Conservation (phyloP, 495 filamentous ascomycete species). For the Elasticomyces elasticus region DNA sequence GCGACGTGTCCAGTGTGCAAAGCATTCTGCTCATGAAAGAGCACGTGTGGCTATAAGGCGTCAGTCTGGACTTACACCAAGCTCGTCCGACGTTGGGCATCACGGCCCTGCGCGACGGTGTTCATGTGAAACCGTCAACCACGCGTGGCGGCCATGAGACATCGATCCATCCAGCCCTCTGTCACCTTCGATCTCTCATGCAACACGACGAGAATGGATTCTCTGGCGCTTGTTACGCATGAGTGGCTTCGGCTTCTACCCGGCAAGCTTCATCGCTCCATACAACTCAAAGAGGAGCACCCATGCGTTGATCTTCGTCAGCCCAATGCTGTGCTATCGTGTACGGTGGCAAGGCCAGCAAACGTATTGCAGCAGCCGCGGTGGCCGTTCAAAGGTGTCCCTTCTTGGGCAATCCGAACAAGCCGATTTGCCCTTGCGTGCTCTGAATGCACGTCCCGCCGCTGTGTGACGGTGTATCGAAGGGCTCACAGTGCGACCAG, state of each 20-base stretch:
- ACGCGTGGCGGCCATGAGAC: background rate
- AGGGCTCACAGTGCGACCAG: background rate
- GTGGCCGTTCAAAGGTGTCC: background rate
- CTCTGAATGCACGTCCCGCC: background rate
- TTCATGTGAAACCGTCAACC: background rate
- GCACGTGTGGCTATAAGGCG: too few species aligned
- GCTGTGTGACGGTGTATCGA: background rate
- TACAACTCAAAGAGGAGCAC: background rate
- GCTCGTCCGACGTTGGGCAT: too few species aligned
- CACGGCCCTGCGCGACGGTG: background rate
- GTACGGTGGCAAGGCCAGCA: background rate
- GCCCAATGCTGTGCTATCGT: background rate
- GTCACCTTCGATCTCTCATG: background rate
- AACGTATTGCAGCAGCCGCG: background rate
- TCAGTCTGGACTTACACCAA: too few species aligned
- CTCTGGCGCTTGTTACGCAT: constrained; percentile 1
- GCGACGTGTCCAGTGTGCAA: too few species aligned
- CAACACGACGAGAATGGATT: background rate
- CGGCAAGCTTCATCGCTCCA: background rate
- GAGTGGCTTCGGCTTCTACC: background rate
- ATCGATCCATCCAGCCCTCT: background rate
- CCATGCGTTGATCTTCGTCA: background rate
- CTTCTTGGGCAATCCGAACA: background rate
- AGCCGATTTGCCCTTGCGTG: background rate
- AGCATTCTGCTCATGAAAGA: too few species aligned